phyloP scores from a whole-genome alignment of 177 flowering plant genomes.

The Tripterygium wilfordii region DNA sequence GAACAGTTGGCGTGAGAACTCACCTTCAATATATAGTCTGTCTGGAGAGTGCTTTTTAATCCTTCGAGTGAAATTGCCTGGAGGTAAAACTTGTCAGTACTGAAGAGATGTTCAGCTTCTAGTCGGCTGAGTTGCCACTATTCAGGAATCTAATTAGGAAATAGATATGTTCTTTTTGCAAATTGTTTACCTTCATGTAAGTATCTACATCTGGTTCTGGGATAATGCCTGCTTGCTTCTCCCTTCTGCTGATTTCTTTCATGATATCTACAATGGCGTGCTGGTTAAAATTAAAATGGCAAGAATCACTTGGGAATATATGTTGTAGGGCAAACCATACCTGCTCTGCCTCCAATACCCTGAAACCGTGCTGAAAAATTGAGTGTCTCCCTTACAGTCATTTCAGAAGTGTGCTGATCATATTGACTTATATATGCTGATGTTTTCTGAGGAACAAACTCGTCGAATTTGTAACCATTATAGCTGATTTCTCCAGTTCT shows the following conservation, averaged over 20 bases:
- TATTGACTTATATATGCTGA: constrained; percentile 31
- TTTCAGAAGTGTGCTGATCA: constrained; percentile 25
- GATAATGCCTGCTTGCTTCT: constrained; percentile 41
- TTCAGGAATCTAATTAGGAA: too few relatives aligned
- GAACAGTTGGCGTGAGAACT: not conserved
- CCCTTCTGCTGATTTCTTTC: constrained; percentile 44
- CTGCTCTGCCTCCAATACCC: constrained; percentile 25
- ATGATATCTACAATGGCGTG: constrained; percentile 23
- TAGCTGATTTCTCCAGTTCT: constrained; percentile 25
- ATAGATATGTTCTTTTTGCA: too few relatives aligned
- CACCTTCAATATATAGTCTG: constrained; percentile 51
- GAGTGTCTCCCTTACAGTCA: constrained; percentile 35
- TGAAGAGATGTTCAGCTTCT: not conserved
- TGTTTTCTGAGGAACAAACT: constrained; percentile 35
- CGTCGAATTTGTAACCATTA: constrained; percentile 23
- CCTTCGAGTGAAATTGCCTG: constrained; percentile 50
- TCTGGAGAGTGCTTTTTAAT: constrained; percentile 24
- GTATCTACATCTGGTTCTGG: constrained; percentile 53
- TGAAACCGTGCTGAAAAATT: constrained; percentile 36
- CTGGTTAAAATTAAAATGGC: not conserved
- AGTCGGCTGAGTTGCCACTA: too few relatives aligned
- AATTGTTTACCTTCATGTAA: constrained; percentile 63
- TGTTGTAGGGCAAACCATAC: constrained; percentile 3
- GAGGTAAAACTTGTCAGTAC: not conserved
- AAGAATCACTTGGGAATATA: too few relatives aligned